These are phyloP conservation scores for Phytophthora podocarpi DNA, from an alignment of 352 stramenopile genomes.

Conservation along the genomic window DNA sequence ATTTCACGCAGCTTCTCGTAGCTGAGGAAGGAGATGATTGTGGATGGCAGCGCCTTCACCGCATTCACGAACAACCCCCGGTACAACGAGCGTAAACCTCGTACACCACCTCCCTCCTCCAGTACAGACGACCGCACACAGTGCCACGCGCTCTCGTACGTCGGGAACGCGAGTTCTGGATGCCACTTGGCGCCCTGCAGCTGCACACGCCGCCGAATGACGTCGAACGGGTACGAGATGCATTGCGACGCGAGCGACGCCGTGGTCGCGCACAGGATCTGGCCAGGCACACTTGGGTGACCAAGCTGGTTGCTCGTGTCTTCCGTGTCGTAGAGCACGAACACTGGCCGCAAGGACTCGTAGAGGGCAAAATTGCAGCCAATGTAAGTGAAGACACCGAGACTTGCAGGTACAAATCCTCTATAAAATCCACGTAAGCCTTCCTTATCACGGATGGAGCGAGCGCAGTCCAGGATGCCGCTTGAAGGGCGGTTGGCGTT, in stretches of 20 bases:
- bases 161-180: conserved; percentile 60
- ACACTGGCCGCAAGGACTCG: conserved; percentile 79
- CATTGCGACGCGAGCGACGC: conserved; percentile 76
- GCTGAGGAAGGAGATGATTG: conserved; percentile 79
- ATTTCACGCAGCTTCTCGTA: conserved; percentile 82
- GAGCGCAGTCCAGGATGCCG: conserved; percentile 62
- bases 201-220: conserved; percentile 82
- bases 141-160: conserved; percentile 75
- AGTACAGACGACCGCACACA: conserved; percentile 61
- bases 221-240: conserved; percentile 81
- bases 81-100: conserved; percentile 61
- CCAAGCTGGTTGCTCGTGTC: conserved; percentile 55
- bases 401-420: conserved; percentile 68
- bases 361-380: conserved; percentile 87
- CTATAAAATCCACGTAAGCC: conserved; percentile 71
- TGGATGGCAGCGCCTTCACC: conserved; percentile 71
- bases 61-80: conserved; percentile 76
- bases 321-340: conserved; percentile 79
- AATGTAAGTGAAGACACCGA: conserved; percentile 85
- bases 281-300: conserved; percentile 71
- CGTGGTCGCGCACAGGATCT: conserved; percentile 78
- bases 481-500: conserved; percentile 44
- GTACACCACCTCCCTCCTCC: conserved; percentile 34
- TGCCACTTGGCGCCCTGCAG: conserved; percentile 71
- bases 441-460: conserved; percentile 53